phyloP scores from a whole-genome alignment of 2,329 filamentous ascomycete species.

The Fusarium equiseti region DNA sequence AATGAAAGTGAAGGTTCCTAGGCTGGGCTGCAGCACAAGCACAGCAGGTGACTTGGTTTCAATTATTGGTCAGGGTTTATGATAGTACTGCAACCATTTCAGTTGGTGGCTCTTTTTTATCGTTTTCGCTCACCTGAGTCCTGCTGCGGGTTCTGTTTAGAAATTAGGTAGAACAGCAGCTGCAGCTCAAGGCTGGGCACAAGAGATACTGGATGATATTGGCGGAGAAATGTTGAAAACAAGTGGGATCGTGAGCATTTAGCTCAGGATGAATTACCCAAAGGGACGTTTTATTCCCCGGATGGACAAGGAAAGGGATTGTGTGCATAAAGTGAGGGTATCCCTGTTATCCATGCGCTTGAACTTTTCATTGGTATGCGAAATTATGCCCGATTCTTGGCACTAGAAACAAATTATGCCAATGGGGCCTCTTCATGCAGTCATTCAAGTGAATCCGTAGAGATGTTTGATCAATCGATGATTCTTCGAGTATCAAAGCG shows the following conservation, averaged over 20 bases:
- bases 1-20: not conserved
- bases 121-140: slow-evolving; percentile 15
- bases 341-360: slow-evolving; percentile 18
- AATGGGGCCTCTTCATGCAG: not conserved
- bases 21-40: slow-evolving; percentile 23
- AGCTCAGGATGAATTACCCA: slow-evolving; percentile 14
- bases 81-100: slow-evolving; percentile 36
- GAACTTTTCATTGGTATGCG: slow-evolving; percentile 15
- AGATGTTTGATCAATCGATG: too few species aligned
- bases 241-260: slow-evolving; percentile 4
- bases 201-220: not conserved
- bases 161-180: slow-evolving; percentile 4
- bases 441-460: not conserved
- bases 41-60: slow-evolving; percentile 27
- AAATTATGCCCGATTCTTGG: slow-evolving; percentile 17
- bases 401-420: slow-evolving; percentile 13
- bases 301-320: not conserved
- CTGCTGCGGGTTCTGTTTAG: slow-evolving; percentile 2
- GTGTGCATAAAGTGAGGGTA: slow-evolving; percentile 27
- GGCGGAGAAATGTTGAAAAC: slow-evolving; percentile 22
- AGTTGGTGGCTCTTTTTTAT: slow-evolving; percentile 23
- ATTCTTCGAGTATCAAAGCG: not conserved
- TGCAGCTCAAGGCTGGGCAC: slow-evolving; percentile 5
- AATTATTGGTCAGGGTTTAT: slow-evolving; percentile 25
- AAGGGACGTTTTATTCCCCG: slow-evolving; percentile 16